Conservation (phyloP, 208 protist species). For the Crithidia fasciculata region DNA sequence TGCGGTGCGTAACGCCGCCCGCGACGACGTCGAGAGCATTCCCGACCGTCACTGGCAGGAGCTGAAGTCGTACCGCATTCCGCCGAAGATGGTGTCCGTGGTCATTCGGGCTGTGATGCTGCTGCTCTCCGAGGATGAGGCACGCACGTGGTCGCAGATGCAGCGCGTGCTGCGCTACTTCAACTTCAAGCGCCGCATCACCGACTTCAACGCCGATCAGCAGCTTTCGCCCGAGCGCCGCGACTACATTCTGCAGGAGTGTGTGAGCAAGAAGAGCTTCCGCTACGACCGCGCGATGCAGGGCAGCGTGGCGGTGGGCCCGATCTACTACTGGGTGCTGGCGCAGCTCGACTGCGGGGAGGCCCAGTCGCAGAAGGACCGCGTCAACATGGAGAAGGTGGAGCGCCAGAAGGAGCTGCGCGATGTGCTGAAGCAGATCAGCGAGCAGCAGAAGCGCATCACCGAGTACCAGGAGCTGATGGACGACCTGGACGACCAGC, state of each 20-base stretch:
- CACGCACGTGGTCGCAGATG: slow-evolving; percentile 81
- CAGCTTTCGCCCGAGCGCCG: slow-evolving; percentile 78
- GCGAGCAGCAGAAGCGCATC: slow-evolving; percentile 73
- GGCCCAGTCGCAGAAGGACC: slow-evolving; percentile 63
- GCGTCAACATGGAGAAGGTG: slow-evolving; percentile 60
- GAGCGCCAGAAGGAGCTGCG: slow-evolving; percentile 64
- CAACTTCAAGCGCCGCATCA: slow-evolving; percentile 78
- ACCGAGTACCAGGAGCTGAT: slow-evolving; percentile 75
- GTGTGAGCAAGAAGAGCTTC: slow-evolving; percentile 85
- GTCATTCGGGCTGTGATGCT: slow-evolving; percentile 89
- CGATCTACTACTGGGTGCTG: slow-evolving; percentile 92
- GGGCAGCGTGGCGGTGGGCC: slow-evolving; percentile 76
- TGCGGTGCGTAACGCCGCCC: slow-evolving; percentile 55
- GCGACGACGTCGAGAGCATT: slow-evolving; percentile 81
- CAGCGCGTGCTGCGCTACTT: slow-evolving; percentile 77
- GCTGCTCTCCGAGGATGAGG: slow-evolving; percentile 81
- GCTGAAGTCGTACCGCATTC: slow-evolving; percentile 86
- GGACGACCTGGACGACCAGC: slow-evolving; percentile 79
- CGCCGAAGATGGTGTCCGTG: slow-evolving; percentile 81
- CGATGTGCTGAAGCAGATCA: slow-evolving; percentile 76
- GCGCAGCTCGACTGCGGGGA: slow-evolving; percentile 83
- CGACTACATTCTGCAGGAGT: slow-evolving; percentile 88
- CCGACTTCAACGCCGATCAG: slow-evolving; percentile 63
- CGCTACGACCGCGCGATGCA: slow-evolving; percentile 81
- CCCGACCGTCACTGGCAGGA: slow-evolving; percentile 84